Evolutionary conservation across 1,284 basidiomycete species (phyloP), one percentile per base, ranked within the genome.

Genomic region (Melampsora larici-populina): DNA sequence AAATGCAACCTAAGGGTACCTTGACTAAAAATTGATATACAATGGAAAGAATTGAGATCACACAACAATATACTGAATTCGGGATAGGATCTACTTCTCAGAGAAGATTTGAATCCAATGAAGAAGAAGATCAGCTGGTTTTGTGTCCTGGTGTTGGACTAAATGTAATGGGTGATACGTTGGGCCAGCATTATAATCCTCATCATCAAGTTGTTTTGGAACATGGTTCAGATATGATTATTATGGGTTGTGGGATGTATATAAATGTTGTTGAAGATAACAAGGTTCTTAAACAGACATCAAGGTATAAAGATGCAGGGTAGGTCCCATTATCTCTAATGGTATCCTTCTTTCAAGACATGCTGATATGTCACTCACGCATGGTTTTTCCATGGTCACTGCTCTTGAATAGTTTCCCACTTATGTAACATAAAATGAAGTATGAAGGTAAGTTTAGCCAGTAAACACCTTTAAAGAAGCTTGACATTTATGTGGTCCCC

Each of bases 161-260:
- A 65, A 92, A 93, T 79, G 84, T 86, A 8, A 90, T 88, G 80
- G 93, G 92, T 1, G 97, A 99, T 84, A 86, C 86, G 2, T 90
- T 96, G 89, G 97, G 96, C 18, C 97, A 99, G 85, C 94, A 97
- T 84, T 99, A 99, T 85, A 87, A 94, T n/a, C n/a, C 94, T 3
- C 97, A 97, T 0, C 86, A 88, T 48, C 87, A 96, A 84, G 96
- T 97, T 29, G 86, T 99, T 18, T 84, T 88, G 48, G 89, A 92
- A 68, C 89, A 88, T 63, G 95, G 94, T 21, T 94, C 92, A 84
- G 97, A 99, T 86, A 88, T 99, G 36, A 99, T 99, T 83, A 99
- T 99, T 80, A 97, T 99, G 51, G 97, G 97, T 21, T 87, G 97
- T 78, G 97, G 96, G 0, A 91, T 99, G 70, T 97, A 97, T 84